Percentiles rank a stretch among this genome's conserved stretches.
Evolutionary conservation across 345 rosid species (phyloP).

Genomic region (Bretschneidera sinensis): DNA sequence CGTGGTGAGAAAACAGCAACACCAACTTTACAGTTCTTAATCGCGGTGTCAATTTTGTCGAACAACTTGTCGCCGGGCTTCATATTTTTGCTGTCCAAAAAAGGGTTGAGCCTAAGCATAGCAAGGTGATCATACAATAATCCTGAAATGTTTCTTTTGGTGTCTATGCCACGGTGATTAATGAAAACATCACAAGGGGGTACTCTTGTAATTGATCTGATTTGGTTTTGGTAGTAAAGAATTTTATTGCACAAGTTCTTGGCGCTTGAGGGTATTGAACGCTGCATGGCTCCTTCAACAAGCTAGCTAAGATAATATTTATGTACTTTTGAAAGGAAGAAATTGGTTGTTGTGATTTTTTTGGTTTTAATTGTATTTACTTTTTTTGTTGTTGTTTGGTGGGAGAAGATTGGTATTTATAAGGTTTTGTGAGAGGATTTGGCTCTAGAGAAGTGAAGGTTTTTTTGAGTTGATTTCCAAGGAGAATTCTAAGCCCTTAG

Average conservation of each 20-base stretch:
- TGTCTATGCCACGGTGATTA: slow-evolving; percentile 76
- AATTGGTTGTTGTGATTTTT: neutral
- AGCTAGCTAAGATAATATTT: neutral
- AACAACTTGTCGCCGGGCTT: slow-evolving; percentile 71
- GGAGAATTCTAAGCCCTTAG: slow-evolving; percentile 12
- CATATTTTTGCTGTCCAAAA: slow-evolving; percentile 77
- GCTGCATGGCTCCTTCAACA: slow-evolving; percentile 47
- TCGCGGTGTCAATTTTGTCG: slow-evolving; percentile 48
- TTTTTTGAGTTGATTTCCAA: slow-evolving; percentile 11
- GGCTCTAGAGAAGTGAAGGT: too few species aligned
- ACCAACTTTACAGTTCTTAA: slow-evolving; percentile 48
- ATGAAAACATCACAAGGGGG: slow-evolving; percentile 66
- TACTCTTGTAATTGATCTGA: slow-evolving; percentile 2
- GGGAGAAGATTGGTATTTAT: slow-evolving; percentile 8
- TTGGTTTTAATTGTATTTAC: neutral
- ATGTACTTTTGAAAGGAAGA: too few species aligned
- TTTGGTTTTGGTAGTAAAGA: slow-evolving; percentile 11
- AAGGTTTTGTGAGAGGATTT: neutral
- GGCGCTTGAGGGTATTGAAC: slow-evolving; percentile 22
- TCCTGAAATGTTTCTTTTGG: slow-evolving; percentile 69
- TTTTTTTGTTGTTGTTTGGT: neutral
- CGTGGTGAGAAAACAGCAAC: slow-evolving; percentile 75
- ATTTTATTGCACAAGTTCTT: slow-evolving; percentile 18
- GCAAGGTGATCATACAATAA: slow-evolving; percentile 48
- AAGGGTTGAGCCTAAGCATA: slow-evolving; percentile 38